Base-by-base conservation (phyloP, 345 rosid genomes). In the Cardamine resedifolia region DNA sequence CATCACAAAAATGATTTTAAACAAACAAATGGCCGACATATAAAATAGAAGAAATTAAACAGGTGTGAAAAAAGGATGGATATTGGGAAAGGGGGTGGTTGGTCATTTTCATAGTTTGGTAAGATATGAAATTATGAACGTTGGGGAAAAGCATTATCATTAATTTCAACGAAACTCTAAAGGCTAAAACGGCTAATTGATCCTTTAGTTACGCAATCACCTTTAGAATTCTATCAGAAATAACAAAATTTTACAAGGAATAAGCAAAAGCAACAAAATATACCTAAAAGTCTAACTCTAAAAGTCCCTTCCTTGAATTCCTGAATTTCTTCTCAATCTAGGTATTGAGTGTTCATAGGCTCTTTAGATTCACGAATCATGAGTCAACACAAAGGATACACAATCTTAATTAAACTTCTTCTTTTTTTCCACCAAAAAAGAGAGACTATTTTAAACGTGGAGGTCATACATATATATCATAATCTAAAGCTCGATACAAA, bases 101-200 rank as follows among this genome's bases (percentile, higher is more conserved):
- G 66, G 79, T 76, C 71, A 70, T 70, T 69, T 70, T 76, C 75
- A 70, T 47, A 56, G 79, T 76, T 69, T 76, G 75, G 75, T 76
- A 12, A 60, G 64, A 60, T 33, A 52, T 68, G 56, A 64, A 53
- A 45, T 33, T 64, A 10, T 45, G 64, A 75, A 75, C 79, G 74
- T 75, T 75, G 51, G 31, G 30, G 24, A 61, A 30, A 68, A 68
- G 50, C 39, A 75, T 68, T 62, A 51, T 31, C 64, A 70, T 55
- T 64, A 15, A 31, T 63, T 45, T 45, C 58, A 27, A 64, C 7
- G 4, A 55, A 69, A 68, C 26, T 10, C 50, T 52, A 30, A 34
- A 24, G 58, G 38, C 59, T 71, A 41, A 74, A 67, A 67, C 62
- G 47, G 62, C 62, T 61, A 52, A 19, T 61, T 43, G 49, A 12